phyloP scores from a whole-genome alignment of 1,139 yeast genomes.

The Kodamaea ohmeri region DNA sequence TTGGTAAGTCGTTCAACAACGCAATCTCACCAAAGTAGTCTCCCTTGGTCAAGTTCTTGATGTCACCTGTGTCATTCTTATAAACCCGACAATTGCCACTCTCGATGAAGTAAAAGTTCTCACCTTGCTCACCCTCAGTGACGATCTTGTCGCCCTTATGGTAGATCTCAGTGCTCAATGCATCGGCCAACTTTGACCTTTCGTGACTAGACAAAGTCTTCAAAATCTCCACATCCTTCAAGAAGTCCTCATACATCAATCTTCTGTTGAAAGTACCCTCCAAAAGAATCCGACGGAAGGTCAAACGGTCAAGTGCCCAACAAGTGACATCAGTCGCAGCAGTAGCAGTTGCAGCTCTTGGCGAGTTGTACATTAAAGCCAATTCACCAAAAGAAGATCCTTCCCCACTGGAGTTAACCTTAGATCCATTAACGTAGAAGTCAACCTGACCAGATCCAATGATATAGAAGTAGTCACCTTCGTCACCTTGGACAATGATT shows the following conservation, averaged over 20 bases:
- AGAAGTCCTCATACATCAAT: slow-evolving; percentile 83
- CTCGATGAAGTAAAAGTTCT: slow-evolving; percentile 86
- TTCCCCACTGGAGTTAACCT: slow-evolving; percentile 72
- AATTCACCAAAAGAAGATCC: slow-evolving; percentile 96
- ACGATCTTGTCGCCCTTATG: slow-evolving; percentile 74
- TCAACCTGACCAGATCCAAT: slow-evolving; percentile 85
- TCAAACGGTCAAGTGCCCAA: slow-evolving; percentile 93
- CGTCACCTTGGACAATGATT: slow-evolving; percentile 91
- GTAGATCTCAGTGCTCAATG: slow-evolving; percentile 75
- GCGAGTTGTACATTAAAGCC: slow-evolving; percentile 96
- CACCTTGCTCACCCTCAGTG: slow-evolving; percentile 87
- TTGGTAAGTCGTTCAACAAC: slow-evolving; percentile 81
- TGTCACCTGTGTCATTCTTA: slow-evolving; percentile 53
- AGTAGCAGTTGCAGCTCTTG: slow-evolving; percentile 92
- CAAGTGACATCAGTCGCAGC: slow-evolving; percentile 65
- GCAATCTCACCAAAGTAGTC: slow-evolving; percentile 98
- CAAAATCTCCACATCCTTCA: slow-evolving; percentile 83
- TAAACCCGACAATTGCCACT: slow-evolving; percentile 79
- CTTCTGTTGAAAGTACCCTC: slow-evolving; percentile 91
- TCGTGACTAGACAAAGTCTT: slow-evolving; percentile 72
- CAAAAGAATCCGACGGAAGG: slow-evolving; percentile 86
- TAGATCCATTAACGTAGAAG: slow-evolving; percentile 68
- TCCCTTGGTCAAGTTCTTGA: slow-evolving; percentile 67
- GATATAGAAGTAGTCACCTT: slow-evolving; percentile 91
- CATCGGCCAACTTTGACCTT: slow-evolving; percentile 91